phyloP scores from a whole-genome alignment of 345 rosid genomes.

The Pistacia atlantica region DNA sequence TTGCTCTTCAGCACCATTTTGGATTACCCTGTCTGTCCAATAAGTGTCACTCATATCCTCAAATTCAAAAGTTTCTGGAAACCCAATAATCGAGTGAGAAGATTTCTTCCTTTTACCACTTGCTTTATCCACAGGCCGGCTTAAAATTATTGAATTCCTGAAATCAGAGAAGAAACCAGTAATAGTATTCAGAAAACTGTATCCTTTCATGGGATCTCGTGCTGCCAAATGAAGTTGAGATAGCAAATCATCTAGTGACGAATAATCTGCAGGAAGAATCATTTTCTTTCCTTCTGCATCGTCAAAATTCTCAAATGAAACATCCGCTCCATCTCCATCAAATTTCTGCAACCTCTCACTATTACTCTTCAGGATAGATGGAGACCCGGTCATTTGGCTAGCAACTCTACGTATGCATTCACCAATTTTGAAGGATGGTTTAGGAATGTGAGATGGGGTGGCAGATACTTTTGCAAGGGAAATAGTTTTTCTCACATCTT shows the following conservation, averaged over 20 bases:
- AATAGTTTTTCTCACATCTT: constrained; percentile 60
- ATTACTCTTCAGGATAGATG: constrained; percentile 56
- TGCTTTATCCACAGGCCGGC: constrained; percentile 39
- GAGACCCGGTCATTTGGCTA: constrained; percentile 84
- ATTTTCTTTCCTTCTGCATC: constrained; percentile 39
- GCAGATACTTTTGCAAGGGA: constrained; percentile 65
- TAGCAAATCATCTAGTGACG: constrained; percentile 65
- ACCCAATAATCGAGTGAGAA: constrained; percentile 41
- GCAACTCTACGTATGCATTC: constrained; percentile 92
- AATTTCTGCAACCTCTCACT: constrained; percentile 41
- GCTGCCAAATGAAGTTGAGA: constrained; percentile 71
- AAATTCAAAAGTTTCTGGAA: constrained; percentile 82
- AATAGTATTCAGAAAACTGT: constrained; percentile 46
- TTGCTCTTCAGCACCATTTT: constrained; percentile 89
- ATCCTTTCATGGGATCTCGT: constrained; percentile 52
- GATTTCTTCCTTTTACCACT: constrained; percentile 51
- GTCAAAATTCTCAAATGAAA: constrained; percentile 32
- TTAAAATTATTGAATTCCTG: constrained; percentile 58
- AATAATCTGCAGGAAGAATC: constrained; percentile 39
- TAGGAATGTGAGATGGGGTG: constrained; percentile 34
- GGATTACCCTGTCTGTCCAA: constrained; percentile 89
- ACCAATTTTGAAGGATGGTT: constrained; percentile 89
- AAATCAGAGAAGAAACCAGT: constrained; percentile 74
- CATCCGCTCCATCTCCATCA: constrained; percentile 45
- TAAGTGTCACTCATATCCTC: constrained; percentile 93